phyloP scores from a whole-genome alignment of 1,139 yeast genomes.

The Magnusiomyces magnusii region DNA sequence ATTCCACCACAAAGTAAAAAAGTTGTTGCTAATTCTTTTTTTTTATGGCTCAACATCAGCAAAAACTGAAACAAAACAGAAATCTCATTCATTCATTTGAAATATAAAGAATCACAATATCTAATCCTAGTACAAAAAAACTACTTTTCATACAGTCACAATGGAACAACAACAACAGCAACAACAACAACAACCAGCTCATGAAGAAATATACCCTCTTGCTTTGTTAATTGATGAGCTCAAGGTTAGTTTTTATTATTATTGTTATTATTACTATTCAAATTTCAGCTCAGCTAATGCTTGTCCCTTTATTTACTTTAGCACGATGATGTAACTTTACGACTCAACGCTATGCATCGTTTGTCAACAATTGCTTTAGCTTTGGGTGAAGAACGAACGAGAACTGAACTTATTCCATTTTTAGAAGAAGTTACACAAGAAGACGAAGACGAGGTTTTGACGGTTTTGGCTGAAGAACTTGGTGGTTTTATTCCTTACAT shows the following conservation, averaged over 20 bases:
- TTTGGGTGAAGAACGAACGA: slow-evolving; percentile 87
- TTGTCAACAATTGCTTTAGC: slow-evolving; percentile 94
- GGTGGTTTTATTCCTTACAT: slow-evolving; percentile 80
- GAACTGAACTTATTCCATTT: slow-evolving; percentile 84
- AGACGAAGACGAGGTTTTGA: slow-evolving; percentile 97
- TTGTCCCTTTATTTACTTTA: slow-evolving; percentile 19
- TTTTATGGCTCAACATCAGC: too few species aligned
- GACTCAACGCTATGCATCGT: slow-evolving; percentile 93
- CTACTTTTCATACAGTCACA: slow-evolving; percentile 1
- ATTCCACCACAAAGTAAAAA: not conserved
- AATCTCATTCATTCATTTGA: not conserved
- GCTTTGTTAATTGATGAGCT: slow-evolving; percentile 96
- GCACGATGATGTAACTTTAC: slow-evolving; percentile 87
- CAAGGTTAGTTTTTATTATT: slow-evolving; percentile 35
- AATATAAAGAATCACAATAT: too few species aligned
- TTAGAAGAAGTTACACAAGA: slow-evolving; percentile 88
- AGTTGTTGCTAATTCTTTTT: not conserved
- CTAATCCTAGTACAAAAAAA: not conserved
- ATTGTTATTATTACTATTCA: not conserved
- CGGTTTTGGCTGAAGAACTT: slow-evolving; percentile 84
- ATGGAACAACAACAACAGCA: slow-evolving; percentile 14
- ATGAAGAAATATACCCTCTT: slow-evolving; percentile 77
- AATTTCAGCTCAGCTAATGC: not conserved
- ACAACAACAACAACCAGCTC: slow-evolving; percentile 13
- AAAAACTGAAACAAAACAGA: too few species aligned